phyloP scores from a whole-genome alignment of 176 grass and related monocot species.

The Otatea glauca region DNA sequence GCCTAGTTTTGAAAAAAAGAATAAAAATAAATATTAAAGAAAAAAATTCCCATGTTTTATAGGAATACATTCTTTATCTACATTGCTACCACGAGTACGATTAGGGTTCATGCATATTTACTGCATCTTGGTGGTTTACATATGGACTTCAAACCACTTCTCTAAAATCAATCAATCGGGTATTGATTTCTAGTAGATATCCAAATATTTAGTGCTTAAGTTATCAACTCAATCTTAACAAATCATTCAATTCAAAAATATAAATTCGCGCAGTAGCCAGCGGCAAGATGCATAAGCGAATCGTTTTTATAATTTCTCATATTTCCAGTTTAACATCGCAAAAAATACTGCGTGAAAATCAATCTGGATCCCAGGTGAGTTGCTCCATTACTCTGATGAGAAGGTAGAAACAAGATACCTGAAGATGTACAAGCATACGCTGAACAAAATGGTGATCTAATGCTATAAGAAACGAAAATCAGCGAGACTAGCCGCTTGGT shows the following conservation, averaged over 20 bases:
- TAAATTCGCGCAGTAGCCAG: neutral
- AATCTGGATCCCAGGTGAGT: neutral
- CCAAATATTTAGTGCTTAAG: neutral
- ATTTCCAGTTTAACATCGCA: constrained; percentile 47
- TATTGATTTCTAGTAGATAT: too few relatives aligned
- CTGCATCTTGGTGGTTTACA: neutral
- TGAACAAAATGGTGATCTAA: too few relatives aligned
- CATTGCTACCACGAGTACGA: neutral
- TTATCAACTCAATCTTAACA: neutral
- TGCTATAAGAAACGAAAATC: too few relatives aligned
- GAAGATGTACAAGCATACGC: constrained; percentile 8
- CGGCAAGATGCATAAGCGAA: neutral
- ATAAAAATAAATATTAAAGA: too few relatives aligned
- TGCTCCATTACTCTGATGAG: constrained; percentile 34
- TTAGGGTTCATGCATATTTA: neutral
- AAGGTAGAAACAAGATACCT: constrained; percentile 7
- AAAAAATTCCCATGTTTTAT: neutral
- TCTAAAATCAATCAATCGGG: neutral
- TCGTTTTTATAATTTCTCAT: constrained; percentile 32
- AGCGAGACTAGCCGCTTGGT: too few relatives aligned
- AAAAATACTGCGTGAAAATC: neutral
- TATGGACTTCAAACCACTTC: neutral
- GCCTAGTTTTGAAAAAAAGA: too few relatives aligned
- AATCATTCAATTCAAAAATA: neutral
- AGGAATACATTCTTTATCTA: neutral